Percentiles rank a stretch among this genome's conserved stretches.
Evolutionary conservation across 164 flowering plant species (phyloP).

Genomic region (Magnolia officinalis): DNA sequence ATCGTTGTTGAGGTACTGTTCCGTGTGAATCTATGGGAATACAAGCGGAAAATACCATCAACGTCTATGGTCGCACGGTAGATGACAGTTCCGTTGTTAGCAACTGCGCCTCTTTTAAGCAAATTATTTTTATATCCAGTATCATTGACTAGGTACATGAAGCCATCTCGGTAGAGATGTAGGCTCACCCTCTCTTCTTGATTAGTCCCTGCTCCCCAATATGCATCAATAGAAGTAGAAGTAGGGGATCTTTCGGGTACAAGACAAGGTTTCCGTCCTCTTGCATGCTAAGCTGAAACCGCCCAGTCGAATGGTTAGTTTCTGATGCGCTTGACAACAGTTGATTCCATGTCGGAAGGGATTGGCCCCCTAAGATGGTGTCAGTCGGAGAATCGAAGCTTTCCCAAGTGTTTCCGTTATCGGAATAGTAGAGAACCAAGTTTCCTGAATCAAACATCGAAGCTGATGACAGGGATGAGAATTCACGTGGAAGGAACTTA

Average conservation of each 20-base stretch:
- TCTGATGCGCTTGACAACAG: background rate
- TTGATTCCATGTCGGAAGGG: background rate
- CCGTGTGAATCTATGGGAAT: too few species aligned
- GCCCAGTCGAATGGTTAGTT: background rate
- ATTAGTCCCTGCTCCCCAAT: background rate
- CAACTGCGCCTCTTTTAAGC: too few species aligned
- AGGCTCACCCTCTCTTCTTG: constrained; percentile 5
- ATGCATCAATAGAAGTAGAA: background rate
- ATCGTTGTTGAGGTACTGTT: too few species aligned
- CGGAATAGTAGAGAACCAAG: constrained; percentile 18
- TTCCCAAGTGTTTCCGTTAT: background rate
- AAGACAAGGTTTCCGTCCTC: constrained; percentile 1
- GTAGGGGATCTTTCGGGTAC: background rate
- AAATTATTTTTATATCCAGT: background rate
- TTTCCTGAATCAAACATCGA: constrained; percentile 44
- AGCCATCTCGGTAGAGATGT: background rate
- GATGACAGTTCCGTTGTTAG: too few species aligned
- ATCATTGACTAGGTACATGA: background rate
- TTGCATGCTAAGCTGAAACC: constrained; percentile 4
- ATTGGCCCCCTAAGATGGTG: constrained; percentile 8
- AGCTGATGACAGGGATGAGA: constrained; percentile 12
- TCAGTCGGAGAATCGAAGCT: constrained; percentile 7
- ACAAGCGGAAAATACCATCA: too few species aligned
- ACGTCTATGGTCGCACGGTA: too few species aligned
- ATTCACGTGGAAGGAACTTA: background rate